Evolutionary conservation across 352 stramenopile genomes (phyloP).

Genomic region (Pelagophyceae sp.): DNA sequence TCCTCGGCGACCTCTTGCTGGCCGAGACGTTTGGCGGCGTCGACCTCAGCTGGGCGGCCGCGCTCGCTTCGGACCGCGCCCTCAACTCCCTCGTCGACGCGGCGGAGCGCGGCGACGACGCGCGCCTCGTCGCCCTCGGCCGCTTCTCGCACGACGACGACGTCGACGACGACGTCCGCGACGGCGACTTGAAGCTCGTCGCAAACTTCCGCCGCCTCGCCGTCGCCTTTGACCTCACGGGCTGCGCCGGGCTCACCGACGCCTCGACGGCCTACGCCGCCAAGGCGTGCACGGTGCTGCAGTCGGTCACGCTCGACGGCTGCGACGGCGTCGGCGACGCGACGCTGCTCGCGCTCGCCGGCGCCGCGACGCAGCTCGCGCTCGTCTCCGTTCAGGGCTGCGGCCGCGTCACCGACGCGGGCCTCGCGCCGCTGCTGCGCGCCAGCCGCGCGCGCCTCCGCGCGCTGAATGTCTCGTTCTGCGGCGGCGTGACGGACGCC

Average conservation of each 20-base stretch:
- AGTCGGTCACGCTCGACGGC: constrained; percentile 44
- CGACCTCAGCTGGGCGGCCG: constrained; percentile 34
- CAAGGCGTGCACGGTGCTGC: constrained; percentile 49
- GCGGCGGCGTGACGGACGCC: constrained; percentile 29
- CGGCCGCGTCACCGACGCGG: constrained; percentile 36
- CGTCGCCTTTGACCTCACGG: constrained; percentile 56
- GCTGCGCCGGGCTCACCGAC: constrained; percentile 58
- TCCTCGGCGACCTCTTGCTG: constrained; percentile 29
- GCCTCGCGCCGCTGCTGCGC: constrained; percentile 9
- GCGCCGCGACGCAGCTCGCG: constrained; percentile 47
- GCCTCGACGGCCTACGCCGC: constrained; percentile 42
- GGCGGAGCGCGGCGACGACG: constrained; percentile 32
- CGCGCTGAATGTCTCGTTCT: constrained; percentile 30
- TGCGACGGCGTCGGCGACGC: constrained; percentile 65
- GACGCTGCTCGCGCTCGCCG: constrained; percentile 58
- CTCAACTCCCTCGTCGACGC: constrained; percentile 29
- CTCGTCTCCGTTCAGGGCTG: constrained; percentile 42
- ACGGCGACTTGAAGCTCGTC: constrained; percentile 27
- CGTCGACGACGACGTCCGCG: constrained; percentile 27
- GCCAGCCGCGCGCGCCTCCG: not conserved
- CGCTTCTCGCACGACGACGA: constrained; percentile 30
- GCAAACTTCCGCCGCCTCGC: constrained; percentile 45
- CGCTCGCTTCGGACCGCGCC: constrained; percentile 24
- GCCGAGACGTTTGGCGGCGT: constrained; percentile 30
- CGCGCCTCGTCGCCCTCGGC: constrained; percentile 32